Conservation (phyloP, 257 asterid genomes). For the Solanum arcanum region DNA sequence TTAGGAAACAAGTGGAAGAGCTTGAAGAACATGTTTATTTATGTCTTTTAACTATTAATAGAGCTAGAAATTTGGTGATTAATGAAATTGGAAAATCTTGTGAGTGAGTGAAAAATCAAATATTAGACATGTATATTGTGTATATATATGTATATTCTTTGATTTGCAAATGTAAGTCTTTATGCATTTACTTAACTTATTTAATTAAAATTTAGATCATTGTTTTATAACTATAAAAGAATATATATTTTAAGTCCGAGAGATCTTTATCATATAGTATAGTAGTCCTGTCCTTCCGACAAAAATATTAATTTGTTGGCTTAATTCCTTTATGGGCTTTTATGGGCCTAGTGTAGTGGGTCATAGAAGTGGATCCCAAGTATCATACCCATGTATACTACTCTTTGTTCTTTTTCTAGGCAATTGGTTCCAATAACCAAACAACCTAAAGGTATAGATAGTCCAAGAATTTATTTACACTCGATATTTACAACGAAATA, state of each 20-base stretch:
- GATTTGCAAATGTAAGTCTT: neutral
- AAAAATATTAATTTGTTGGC: neutral
- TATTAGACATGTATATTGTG: neutral
- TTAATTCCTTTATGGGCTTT: neutral
- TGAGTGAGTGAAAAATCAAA: neutral
- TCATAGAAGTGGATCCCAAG: neutral
- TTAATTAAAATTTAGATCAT: too few species aligned
- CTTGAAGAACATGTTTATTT: constrained; percentile 63
- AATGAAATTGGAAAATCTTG: constrained; percentile 33
- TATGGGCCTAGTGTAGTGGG: neutral
- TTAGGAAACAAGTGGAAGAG: constrained; percentile 55
- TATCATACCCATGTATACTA: neutral
- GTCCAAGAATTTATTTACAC: neutral
- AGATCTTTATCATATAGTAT: neutral
- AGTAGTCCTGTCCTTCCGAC: too few species aligned
- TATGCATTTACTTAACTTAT: neutral
- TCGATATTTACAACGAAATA: neutral
- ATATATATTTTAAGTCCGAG: too few species aligned
- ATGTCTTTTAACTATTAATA: constrained; percentile 62
- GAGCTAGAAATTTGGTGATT: constrained; percentile 54
- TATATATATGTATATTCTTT: neutral
- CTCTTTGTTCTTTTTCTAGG: neutral
- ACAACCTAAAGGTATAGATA: neutral
- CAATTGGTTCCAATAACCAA: neutral
- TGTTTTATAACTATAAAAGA: neutral